Base-by-base conservation (phyloP, 495 filamentous ascomycete species). In the Aspergillus sclerotiicarbonarius region DNA sequence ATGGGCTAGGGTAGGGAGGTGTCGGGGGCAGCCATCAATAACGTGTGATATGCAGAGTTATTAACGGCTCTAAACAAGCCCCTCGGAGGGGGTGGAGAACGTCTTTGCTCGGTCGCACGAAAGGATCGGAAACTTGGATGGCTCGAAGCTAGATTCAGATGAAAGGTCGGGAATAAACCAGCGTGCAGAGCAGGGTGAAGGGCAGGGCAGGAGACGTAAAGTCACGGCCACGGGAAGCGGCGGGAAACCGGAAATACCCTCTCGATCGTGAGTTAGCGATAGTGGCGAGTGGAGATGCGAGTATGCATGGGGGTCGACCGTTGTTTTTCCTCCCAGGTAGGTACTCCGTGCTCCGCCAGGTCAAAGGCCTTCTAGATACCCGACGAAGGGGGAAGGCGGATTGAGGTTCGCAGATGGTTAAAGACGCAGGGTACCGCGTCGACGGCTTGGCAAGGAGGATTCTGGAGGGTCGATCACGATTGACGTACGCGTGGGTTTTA, bases 201-300 rank as follows among this genome's bases (percentile, higher is more conserved):
- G 47, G 13, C 6, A 10, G 16, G 47, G 18, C 8, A 25, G 21
- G 30, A 30, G 13, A 25, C 21, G 25, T 50, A 50, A 50, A 50
- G 31, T 32, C 32, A 50, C 47, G 47, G 30, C 31, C 20, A 32
- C 13, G 47, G 47, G 31, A 15, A 31, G 29, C 20, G 25, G 19
- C 47, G 47, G 47, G 25, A 50, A 50, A 50, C 47, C 47, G 47
- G 47, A 25, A 50, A 50, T 41, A 41, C 37, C 37, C n/a, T 31
- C 47, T 31, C 29, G 18, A 31, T 31, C 8, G 47, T 16, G 8
- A 25, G 44, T 7, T 9, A 21, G 13, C 31, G 25, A 32, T 50
- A 50, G 47, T 50, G 47, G 47, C 47, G 47, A 31, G 25, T 12
- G 47, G 47, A n/a, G 46, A 15, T 9, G 33, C 9, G 33, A 37